Evolutionary conservation across 2,329 filamentous ascomycete species (phyloP), one percentile per base, ranked within the genome.

Genomic region (Clarireedia sp.): DNA sequence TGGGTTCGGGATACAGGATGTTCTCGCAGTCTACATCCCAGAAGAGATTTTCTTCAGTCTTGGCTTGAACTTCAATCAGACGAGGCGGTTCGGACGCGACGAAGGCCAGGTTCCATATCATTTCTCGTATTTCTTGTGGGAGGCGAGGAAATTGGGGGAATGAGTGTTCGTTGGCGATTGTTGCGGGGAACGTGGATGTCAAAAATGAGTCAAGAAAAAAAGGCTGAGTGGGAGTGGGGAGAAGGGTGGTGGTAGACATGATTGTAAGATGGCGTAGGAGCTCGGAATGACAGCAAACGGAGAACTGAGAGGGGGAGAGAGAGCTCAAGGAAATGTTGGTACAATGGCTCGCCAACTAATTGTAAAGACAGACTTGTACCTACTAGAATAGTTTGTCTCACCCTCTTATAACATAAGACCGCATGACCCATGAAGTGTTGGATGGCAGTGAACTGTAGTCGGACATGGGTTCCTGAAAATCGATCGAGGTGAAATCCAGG

Each of bases 61-160:
- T n/a, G 10, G 53, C 53, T 9, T 36, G 16, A 24, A 51, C 19
- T 45, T 55, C 47, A n/a, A 55, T 45, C 3, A 55, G 16, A 9
- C 53, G 53, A 33, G 53, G 53, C 2, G 38, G 10, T 21, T 51
- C 37, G 10, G 53, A 43, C 2, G 43, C 47, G 16, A 43, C 26
- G 29, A 55, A 55, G n/a, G 53, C 53, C 1, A 19, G 24, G 33
- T 19, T 4, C 53, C 53, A 55, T 10, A 51, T 55, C n/a, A 19
- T 44, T 12, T 7, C 4, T 19, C 53, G 53, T 3, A 55, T 16
- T 24, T 17, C 3, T 8, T 1, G 12, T 17, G 53, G 53, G 1
- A 55, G 38, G 12, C 6, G 16, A 7, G n/a, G 23, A 37, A 55
- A n/a, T 5, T 40, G 16, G 14, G 33, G 16, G 38, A 48, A 41